Evolutionary conservation across 2,329 filamentous ascomycete species (phyloP), one percentile per base, ranked within the genome.

Genomic region (Penicillium olsonii): DNA sequence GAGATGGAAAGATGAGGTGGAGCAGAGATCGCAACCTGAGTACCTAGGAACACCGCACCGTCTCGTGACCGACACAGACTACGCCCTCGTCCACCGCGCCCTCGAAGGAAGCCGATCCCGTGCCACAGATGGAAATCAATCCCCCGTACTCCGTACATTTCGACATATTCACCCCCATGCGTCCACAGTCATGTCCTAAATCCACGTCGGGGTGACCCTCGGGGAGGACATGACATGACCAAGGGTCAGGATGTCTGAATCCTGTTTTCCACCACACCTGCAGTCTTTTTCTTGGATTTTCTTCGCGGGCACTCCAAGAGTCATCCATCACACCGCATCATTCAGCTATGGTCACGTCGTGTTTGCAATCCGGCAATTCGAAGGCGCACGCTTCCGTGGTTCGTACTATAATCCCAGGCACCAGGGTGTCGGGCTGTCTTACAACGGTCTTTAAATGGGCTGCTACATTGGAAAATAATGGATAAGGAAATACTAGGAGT

Each of bases 351-450:
- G 38, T n/a, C 35, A 14, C 17, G 45, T 2, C 18, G 9, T 22
- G 17, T 43, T 48, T 2, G 3, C 9, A 43, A 48, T 29, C 10
- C 19, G 22, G 18, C 33, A 4, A 48, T 19, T 27, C 35, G 17
- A 10, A 26, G 34, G 41, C 33, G 33, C 15, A 45, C 39, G 15
- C 27, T 27, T 17, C 41, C 35, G 46, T 45, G 34, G 40, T 33
- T 19, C 35, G 22, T 14, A 22, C n/a, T 29, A 12, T 5, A 49
- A 49, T 49, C n/a, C 42, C 37, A 27, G 27, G n/a, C 27, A n/a
- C 17, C 42, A 15, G 42, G 35, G 42, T 11, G 11, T 40, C 15
- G 35, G 35, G 20, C 26, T 40, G 27, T n/a, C 5, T 18, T 19
- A 12, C 5, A 29, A 33, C 17, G n/a, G 34, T 17, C 18, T 18